Evolutionary conservation across 768 basidiomycete species (phyloP).

Genomic region (Russula abietina): DNA sequence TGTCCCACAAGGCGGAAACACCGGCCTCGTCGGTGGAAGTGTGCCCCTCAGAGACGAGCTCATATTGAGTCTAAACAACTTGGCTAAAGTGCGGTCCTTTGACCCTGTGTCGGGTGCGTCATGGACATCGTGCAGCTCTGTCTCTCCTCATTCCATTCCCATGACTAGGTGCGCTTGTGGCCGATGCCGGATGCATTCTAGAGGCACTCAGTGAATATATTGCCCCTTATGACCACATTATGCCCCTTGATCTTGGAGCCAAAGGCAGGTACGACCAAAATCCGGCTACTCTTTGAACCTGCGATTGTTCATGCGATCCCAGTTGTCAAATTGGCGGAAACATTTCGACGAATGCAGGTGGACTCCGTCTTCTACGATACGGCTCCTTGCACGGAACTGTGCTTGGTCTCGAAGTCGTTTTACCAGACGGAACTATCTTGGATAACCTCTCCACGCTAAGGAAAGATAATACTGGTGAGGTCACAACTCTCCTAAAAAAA

Average conservation of each 20-base stretch:
- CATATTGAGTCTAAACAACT: constrained; percentile 74
- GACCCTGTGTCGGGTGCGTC: constrained; percentile 72
- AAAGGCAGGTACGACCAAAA: constrained; percentile 73
- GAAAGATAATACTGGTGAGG: constrained; percentile 93
- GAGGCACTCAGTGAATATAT: constrained; percentile 84
- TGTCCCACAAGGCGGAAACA: constrained; percentile 98
- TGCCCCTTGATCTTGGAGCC: constrained; percentile 93
- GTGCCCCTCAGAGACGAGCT: constrained; percentile 86
- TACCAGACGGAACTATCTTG: constrained; percentile 89
- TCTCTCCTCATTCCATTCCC: not conserved
- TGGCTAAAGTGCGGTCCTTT: constrained; percentile 77
- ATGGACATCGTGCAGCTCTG: constrained; percentile 10
- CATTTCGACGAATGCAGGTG: constrained; percentile 94
- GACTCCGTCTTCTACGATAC: constrained; percentile 89
- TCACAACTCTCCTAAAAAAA: not conserved
- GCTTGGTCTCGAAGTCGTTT: constrained; percentile 90
- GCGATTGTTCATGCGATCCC: constrained; percentile 6
- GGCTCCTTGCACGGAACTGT: constrained; percentile 94
- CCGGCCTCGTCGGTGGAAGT: constrained; percentile 93
- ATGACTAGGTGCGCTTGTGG: constrained; percentile 71
- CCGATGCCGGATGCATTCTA: constrained; percentile 92
- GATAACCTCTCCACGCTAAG: constrained; percentile 84
- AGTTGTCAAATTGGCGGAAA: constrained; percentile 99
- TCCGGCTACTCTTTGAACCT: not conserved
- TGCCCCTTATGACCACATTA: constrained; percentile 83